Evolutionary conservation across 225 moss, liverwort and hornwort genomes (phyloP), one percentile per base, ranked within the genome.

Genomic region (Sphagnum tenellum): DNA sequence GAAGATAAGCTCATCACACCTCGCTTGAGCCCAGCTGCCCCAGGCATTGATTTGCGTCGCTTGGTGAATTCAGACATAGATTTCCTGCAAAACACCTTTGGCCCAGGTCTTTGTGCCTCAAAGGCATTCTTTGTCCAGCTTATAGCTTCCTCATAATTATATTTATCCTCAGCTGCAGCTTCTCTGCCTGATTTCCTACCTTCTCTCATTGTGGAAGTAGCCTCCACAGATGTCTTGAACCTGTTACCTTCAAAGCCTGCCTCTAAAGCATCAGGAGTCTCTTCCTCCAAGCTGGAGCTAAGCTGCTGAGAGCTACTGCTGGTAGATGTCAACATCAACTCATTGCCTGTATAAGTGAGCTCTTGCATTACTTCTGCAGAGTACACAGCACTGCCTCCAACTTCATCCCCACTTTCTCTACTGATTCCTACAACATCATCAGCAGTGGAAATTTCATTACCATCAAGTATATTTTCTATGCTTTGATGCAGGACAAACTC

Each of bases 41-140:
- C 71, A 67, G 82, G 89, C 7, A 63, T 69, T 53, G 85, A 66
- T 74, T 91, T 91, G 8, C 77, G 82, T 56, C 85, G 75, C 73
- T 69, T 89, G 88, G 89, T 76, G 70, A 89, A 96, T 56, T 75
- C 70, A 44, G 89, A 86, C 92, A 96, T 86, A 2, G 76, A 72
- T 62, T 70, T 80, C 48, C 75, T 89, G 63, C 70, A 81, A 9
- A 92, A 79, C 7, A 83, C 76, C 73, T 92, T 72, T 60, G 72
- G 78, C 58, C 80, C 70, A 9, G 95, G 95, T 51, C 95, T 82
- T 73, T 96, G 95, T 44, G 92, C 88, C 76, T 96, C 95, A 50
- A 92, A 96, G 12, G 86, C 86, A 81, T 85, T 92, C 57, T 60
- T 56, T 8, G 74, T 70, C 45, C 76, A 66, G 45, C 63, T 69